Percentiles rank a stretch among this genome's conserved stretches.
Conservation (phyloP, 2,329 filamentous ascomycete species). For the Pseudogymnoascus destructans region DNA sequence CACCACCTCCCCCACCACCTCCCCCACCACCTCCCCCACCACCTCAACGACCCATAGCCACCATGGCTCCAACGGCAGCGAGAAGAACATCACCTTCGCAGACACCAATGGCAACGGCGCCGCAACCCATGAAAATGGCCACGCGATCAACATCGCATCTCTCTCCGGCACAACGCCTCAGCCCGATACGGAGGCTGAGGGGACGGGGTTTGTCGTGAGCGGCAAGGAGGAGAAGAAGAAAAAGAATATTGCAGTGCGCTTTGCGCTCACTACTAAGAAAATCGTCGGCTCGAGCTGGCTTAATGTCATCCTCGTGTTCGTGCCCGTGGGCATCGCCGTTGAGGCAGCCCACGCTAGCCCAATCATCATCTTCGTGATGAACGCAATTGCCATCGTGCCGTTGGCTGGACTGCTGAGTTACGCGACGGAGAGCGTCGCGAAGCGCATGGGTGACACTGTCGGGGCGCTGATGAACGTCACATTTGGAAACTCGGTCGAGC, state of each 20-base stretch:
- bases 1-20: not conserved
- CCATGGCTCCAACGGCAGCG: not conserved
- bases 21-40: not conserved
- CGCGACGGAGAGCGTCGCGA: constrained; percentile 63
- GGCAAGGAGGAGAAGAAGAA: constrained; percentile 20
- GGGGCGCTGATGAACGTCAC: constrained; percentile 65
- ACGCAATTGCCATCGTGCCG: constrained; percentile 63
- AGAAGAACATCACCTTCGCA: not conserved
- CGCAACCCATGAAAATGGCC: not conserved
- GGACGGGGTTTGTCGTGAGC: constrained; percentile 44
- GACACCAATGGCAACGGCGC: not conserved
- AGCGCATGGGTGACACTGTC: constrained; percentile 57
- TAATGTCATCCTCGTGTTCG: constrained; percentile 65
- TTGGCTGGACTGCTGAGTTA: constrained; percentile 58
- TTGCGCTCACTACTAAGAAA: constrained; percentile 33
- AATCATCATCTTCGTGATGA: constrained; percentile 57
- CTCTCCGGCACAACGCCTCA: not conserved
- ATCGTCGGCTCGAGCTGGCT: constrained; percentile 63
- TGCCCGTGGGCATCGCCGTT: constrained; percentile 61
- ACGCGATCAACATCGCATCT: not conserved
- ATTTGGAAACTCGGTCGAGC: constrained; percentile 66
- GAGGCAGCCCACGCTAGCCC: constrained; percentile 41
- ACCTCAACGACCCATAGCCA: not conserved
- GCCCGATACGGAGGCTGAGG: constrained; percentile 28
- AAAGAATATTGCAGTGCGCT: constrained; percentile 21